Conservation (phyloP, 352 stramenopile genomes). For the Phytopythium ostracodes region DNA sequence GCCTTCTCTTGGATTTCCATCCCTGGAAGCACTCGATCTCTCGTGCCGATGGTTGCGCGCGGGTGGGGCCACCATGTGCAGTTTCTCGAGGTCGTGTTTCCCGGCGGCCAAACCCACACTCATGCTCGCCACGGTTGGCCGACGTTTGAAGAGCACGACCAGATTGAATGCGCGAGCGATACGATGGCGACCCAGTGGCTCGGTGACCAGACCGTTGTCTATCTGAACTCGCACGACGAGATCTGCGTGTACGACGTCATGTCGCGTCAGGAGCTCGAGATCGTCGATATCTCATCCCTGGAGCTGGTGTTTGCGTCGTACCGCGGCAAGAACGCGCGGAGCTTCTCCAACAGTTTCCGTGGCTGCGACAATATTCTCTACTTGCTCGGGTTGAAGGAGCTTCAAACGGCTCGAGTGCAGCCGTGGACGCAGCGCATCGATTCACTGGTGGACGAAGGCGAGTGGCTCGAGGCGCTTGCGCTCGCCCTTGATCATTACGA, state of each 20-base stretch:
- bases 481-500: conserved; percentile 96
- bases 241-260: conserved; percentile 96
- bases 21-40: conserved; percentile 69
- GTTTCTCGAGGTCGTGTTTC: conserved; percentile 89
- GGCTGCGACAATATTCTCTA: conserved; percentile 93
- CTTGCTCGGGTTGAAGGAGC: conserved; percentile 90
- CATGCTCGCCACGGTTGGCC: conserved; percentile 89
- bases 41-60: conserved; percentile 90
- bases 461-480: conserved; percentile 96
- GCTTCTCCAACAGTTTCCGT: conserved; percentile 88
- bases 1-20: conserved; percentile 93
- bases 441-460: conserved; percentile 92
- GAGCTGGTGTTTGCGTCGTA: conserved; percentile 93
- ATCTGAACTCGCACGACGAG: conserved; percentile 93
- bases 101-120: conserved; percentile 62
- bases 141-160: conserved; percentile 92
- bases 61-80: conserved; percentile 93
- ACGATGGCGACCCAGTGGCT: conserved; percentile 95
- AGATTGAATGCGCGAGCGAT: conserved; percentile 86
- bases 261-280: conserved; percentile 93
- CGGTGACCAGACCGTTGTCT: conserved; percentile 93
- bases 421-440: conserved; percentile 93
- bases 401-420: conserved; percentile 90
- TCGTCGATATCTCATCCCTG: conserved; percentile 92
- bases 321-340: conserved; percentile 77